Evolutionary conservation across 805 yeast species (phyloP).

Genomic region (Kodamaea lidongshanica): DNA sequence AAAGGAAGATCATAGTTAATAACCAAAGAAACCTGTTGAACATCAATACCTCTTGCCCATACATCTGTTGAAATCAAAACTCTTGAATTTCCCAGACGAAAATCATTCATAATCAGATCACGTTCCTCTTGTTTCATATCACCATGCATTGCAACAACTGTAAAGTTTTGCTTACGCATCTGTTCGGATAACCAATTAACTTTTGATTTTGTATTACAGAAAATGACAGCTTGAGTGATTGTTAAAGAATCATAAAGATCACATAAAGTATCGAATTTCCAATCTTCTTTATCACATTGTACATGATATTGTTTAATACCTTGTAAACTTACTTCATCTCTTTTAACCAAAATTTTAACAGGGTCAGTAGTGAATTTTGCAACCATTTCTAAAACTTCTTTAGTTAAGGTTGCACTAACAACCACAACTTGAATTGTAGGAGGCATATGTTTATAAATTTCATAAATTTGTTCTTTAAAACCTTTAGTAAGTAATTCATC

Average conservation of each 20-base stretch:
- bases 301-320: conserved; percentile 92
- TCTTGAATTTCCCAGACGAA: conserved; percentile 88
- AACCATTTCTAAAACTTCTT: conserved; percentile 87
- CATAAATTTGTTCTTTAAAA: conserved; percentile 92
- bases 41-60: conserved; percentile 98
- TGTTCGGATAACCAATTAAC: conserved; percentile 85
- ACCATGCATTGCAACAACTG: conserved; percentile 94
- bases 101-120: conserved; percentile 91
- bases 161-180: conserved; percentile 74
- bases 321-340: conserved; percentile 89
- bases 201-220: conserved; percentile 91
- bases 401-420: conserved; percentile 90
- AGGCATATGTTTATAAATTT: conserved; percentile 80
- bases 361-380: conserved; percentile 90
- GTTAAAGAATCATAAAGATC: conserved; percentile 93
- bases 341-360: conserved; percentile 86
- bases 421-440: conserved; percentile 86
- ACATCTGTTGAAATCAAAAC: conserved; percentile 94
- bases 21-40: conserved; percentile 93
- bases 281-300: conserved; percentile 86
- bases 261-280: conserved; percentile 90
- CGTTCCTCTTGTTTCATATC: conserved; percentile 95
- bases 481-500: conserved; percentile 92
- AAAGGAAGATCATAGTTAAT: conserved; percentile 92
- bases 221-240: conserved; percentile 95